Evolutionary conservation across 306 rosid species (phyloP).

Genomic region (Echinosophora koreensis): DNA sequence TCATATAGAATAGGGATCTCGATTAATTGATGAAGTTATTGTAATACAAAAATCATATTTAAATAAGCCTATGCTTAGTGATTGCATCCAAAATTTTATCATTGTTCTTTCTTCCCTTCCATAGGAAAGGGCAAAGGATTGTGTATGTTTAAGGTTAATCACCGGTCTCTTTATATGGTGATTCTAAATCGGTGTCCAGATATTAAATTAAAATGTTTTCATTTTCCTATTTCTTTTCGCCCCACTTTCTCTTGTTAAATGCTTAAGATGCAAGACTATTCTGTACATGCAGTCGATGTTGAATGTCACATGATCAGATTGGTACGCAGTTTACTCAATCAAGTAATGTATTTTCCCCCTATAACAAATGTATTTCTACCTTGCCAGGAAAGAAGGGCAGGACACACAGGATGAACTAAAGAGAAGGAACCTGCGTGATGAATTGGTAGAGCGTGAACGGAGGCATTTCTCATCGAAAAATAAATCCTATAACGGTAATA

Average conservation of each 20-base stretch:
- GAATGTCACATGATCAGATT: background rate
- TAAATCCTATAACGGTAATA: slow-evolving; percentile 74
- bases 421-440: slow-evolving; percentile 88
- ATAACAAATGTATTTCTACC: slow-evolving; percentile 27
- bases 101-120: background rate
- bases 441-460: slow-evolving; percentile 89
- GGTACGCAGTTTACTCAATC: background rate
- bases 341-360: background rate
- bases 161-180: background rate
- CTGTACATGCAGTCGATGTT: background rate
- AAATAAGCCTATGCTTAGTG: background rate
- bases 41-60: background rate
- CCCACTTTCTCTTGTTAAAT: background rate
- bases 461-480: slow-evolving; percentile 93
- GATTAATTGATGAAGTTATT: slow-evolving; percentile 23
- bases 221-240: background rate
- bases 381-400: slow-evolving; percentile 85
- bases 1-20: background rate
- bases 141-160: background rate
- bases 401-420: slow-evolving; percentile 87
- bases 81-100: slow-evolving; percentile 16
- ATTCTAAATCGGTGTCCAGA: slow-evolving; percentile 1
- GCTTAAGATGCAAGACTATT: background rate
- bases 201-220: background rate
- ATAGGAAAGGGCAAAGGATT: background rate